Evolutionary conservation across 2,329 filamentous ascomycete genomes (phyloP), one percentile per base, ranked within the genome.

Genomic region (Scortechinia acanthostroma): DNA sequence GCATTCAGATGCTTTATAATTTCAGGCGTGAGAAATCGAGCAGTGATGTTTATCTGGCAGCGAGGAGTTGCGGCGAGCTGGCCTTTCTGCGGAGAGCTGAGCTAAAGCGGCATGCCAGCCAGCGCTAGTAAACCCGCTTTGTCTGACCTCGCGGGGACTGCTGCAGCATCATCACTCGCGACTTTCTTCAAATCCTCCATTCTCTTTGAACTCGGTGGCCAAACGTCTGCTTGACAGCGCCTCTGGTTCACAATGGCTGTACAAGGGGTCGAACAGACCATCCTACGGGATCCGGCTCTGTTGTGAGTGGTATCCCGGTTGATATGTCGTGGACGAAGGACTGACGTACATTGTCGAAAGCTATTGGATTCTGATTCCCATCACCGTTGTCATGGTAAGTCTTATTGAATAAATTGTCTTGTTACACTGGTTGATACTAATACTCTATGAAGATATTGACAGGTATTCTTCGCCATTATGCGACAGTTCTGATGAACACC

Each of bases 361-460:
- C 67, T 87, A 86, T 68, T 88, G 84, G 84, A 88, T 88, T 61
- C 68, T 88, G 49, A 77, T 87, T 52, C 84, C 84, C 44, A 88
- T 88, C 59, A 85, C 83, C 21, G 71, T 87, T 58, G 84, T 88
- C 53, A 88, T 88, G 84, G 79, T 83, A 71, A 44, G 59, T 44
- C 30, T 30, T 10, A 10, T 30, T 30, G 10, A 10, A 10, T n/a
- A n/a, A 30, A n/a, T n/a, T 30, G 25, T 30, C 25, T 30, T 10
- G n/a, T 30, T 30, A n/a, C 25, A 33, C 42, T 40, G 23, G 46
- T 23, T 42, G 19, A 13, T 42, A 47, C 23, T 43, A 20, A 14
- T 17, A 21, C 5, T 43, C 15, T n/a, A n/a, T 44, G 25, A 47
- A 83, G 80, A 79, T 88, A 49, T 64, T 88, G 45, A 88, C 84